Evolutionary conservation across 225 moss, liverwort and hornwort genomes (phyloP).

Genomic region (Rhytidiadelphus loreus): DNA sequence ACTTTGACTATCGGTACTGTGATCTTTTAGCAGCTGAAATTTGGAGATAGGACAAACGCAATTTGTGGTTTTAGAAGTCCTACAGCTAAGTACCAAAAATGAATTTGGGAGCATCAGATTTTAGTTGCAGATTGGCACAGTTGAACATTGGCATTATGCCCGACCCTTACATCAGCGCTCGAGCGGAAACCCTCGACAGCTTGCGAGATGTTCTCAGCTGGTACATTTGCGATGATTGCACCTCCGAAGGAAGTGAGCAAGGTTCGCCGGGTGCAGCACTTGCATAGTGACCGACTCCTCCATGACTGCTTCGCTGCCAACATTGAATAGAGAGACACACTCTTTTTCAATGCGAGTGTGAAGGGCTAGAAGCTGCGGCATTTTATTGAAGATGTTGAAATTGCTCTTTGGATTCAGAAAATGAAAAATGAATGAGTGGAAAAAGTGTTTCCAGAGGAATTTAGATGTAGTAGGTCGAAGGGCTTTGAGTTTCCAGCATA

Average conservation of each 20-base stretch:
- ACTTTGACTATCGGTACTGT: not conserved
- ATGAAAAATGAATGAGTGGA: not conserved
- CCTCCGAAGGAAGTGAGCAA: conserved; percentile 29
- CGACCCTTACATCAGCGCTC: conserved; percentile 16
- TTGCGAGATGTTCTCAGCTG: not conserved
- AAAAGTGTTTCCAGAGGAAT: not conserved
- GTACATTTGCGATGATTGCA: not conserved
- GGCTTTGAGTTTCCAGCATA: not conserved
- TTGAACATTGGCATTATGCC: not conserved
- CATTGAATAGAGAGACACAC: not conserved
- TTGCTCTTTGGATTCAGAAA: not conserved
- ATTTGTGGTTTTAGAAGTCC: not conserved
- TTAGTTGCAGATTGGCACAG: no score
- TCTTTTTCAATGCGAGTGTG: not conserved
- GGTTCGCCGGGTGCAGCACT: conserved; percentile 29
- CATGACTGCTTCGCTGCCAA: not conserved
- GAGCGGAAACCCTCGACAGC: not conserved
- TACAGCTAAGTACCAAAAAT: not conserved
- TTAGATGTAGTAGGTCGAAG: not conserved
- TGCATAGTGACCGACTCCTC: not conserved
- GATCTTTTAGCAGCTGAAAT: not conserved
- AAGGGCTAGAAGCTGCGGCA: not conserved
- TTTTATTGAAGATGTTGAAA: not conserved
- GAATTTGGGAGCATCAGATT: not conserved
- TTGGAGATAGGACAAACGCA: not conserved